Evolutionary conservation across 371 early-diverging fungal genomes (phyloP), one percentile per base, ranked within the genome.

Genomic region (Mortierella sp.): DNA sequence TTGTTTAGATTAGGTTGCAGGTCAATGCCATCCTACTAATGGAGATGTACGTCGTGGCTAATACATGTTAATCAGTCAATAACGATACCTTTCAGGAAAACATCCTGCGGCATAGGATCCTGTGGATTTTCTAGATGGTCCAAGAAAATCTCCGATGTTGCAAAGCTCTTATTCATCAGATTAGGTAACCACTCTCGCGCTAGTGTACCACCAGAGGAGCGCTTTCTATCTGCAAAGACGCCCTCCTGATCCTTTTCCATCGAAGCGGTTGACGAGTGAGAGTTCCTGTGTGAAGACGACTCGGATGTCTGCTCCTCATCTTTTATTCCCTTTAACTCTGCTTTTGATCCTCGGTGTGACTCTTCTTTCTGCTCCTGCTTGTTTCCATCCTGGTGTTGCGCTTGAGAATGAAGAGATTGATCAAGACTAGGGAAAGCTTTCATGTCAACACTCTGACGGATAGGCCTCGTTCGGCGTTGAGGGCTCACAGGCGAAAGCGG

Each of bases 121-220:
- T 28, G 36, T 32, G 67, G 32, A 11, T 13, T 13, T n/a, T 43
- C 48, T 4, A 59, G 48, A 38, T 47, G 28, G 9, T 67, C 68
- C 53, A 60, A 61, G 47, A 68, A 48, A 58, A 61, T 48, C 19
- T 68, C 38, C 15, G 68, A 48, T 33, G 52, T 59, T 11, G 61
- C 68, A 61, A 68, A 68, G 24, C 68, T 61, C 68, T 59, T 60
- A 52, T 21, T 61, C 24, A 61, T 36, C 13, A 68, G 53, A 52
- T 59, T 24, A 2, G 68, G 68, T 21, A 68, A 38, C 68, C 68
- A 68, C n/a, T 60, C 68, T 19, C 58, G 52, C 15, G 38, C 21
- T 16, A 52, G 2, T 22, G 47, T 40, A 1, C 60, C 61, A 9
- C 33, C 6, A 28, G 60, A 28, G 28, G 28, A 28, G 28, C 28